These are phyloP conservation scores for Cryptosporidium meleagridis DNA, from an alignment of 169 alveolate genomes.

Conservation along the genomic window DNA sequence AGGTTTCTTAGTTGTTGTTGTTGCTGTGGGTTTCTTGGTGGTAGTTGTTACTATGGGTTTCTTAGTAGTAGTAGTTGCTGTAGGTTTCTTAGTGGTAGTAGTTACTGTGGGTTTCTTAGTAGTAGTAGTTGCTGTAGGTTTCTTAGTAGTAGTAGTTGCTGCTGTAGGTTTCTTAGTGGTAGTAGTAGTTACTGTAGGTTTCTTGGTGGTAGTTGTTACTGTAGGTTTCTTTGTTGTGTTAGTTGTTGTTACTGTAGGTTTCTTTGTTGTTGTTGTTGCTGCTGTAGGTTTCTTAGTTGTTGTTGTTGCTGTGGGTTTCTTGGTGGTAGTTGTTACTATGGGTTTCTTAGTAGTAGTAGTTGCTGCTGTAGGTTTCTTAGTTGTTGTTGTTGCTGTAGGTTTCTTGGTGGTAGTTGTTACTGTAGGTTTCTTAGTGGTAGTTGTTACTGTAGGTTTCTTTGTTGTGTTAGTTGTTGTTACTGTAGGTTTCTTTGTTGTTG, in stretches of 20 bases:
- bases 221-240: too few species aligned
- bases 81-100: too few species aligned
- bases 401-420: not conserved
- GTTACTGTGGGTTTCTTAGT: too few species aligned
- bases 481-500: too few species aligned
- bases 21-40: not conserved
- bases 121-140: too few species aligned
- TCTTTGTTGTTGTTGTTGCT: too few species aligned
- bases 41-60: not conserved
- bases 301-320: not conserved
- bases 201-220: too few species aligned
- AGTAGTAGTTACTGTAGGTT: not conserved
- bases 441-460: not conserved
- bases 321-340: not conserved
- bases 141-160: too few species aligned
- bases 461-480: too few species aligned
- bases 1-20: not conserved
- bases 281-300: not conserved
- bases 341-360: not conserved
- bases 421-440: not conserved
- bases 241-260: too few species aligned
- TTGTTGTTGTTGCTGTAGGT: too few species aligned
- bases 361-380: not conserved
- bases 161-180: not conserved
- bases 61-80: not conserved